Evolutionary conservation across 495 filamentous ascomycete genomes (phyloP), one percentile per base, ranked within the genome.

Genomic region (Podospora conica): DNA sequence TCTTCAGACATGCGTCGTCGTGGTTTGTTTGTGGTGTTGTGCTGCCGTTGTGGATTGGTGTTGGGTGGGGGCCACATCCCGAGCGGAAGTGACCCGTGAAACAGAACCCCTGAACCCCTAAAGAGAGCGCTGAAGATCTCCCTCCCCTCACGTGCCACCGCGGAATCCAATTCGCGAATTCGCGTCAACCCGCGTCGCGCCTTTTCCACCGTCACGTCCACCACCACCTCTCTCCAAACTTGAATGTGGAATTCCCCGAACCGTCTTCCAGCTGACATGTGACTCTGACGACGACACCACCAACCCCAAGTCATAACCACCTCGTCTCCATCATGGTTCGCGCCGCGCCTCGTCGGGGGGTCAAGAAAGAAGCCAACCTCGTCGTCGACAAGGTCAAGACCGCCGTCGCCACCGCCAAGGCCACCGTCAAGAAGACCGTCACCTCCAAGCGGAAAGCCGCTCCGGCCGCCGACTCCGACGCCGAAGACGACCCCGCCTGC

Each of bases 361-460:
- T 57, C 40, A 58, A 58, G 8, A 31, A 63, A 29, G 65, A 66
- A 28, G 24, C 12, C 55, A 57, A 21, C 23, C 55, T 48, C 40
- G 60, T 28, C 25, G 53, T 53, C 27, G 33, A 28, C 22, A 69
- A 68, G 27, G 53, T 48, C 24, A 40, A 53, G 62, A 40, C 65
- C 10, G 29, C 63, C 55, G 58, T 58, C 18, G 60, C 33, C 21
- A 55, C 60, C 31, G 33, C 69, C 22, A 64, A 69, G 33, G 58
- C 60, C 8, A 59, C 66, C 5, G 60, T 60, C 11, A 57, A 64
- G 27, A 70, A 72, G 33, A 53, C 62, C 4, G 64, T 68, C 20
- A 63, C 60, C 10, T 66, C 71, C 64, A 80, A 78, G 67, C 78
- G 78, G 57, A 82, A 82, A 68, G 61, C 71, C 3, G 67, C 54